phyloP scores from a whole-genome alignment of 139 green algal species.

The Eudorina sp. region DNA sequence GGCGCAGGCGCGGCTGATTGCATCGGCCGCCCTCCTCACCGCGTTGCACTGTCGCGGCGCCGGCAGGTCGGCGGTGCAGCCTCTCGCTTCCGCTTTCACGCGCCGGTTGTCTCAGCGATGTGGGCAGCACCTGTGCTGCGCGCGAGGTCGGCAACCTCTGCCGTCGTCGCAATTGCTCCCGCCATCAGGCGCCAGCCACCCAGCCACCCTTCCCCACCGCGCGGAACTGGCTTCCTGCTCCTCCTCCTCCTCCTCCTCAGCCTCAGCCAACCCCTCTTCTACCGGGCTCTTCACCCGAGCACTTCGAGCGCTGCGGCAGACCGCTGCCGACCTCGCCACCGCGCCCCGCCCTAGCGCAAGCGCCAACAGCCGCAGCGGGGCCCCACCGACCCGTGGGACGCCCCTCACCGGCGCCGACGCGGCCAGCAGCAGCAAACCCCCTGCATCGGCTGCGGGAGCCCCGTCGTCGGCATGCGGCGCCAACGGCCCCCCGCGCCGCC shows the following conservation, averaged over 20 bases:
- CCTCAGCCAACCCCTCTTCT: background rate
- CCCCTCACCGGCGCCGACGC: no score
- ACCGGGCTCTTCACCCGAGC: background rate
- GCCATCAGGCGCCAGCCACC: background rate
- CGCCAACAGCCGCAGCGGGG: no score
- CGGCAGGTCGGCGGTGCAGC: background rate
- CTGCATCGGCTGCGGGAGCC: background rate
- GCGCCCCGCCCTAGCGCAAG: no score
- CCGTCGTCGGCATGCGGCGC: background rate
- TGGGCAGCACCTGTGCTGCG: constrained; percentile 23
- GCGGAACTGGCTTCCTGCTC: background rate
- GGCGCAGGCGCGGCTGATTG: constrained; percentile 8
- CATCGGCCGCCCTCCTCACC: constrained; percentile 16
- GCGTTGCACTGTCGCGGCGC: constrained; percentile 22
- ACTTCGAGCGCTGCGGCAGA: background rate
- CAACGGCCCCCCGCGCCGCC: no score
- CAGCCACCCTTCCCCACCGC: no score
- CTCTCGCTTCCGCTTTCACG: background rate
- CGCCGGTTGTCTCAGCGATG: background rate
- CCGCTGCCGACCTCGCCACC: background rate
- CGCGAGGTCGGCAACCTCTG: background rate
- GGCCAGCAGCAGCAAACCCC: background rate
- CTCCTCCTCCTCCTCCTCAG: no score
- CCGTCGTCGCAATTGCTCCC: background rate
- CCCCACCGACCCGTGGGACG: no score